A percentile compares a stretch with the other conserved stretches of the same genome.
These are phyloP conservation scores for Limonium bicolor DNA, from an alignment of 148 eudicot genomes.

Conservation along the genomic window DNA sequence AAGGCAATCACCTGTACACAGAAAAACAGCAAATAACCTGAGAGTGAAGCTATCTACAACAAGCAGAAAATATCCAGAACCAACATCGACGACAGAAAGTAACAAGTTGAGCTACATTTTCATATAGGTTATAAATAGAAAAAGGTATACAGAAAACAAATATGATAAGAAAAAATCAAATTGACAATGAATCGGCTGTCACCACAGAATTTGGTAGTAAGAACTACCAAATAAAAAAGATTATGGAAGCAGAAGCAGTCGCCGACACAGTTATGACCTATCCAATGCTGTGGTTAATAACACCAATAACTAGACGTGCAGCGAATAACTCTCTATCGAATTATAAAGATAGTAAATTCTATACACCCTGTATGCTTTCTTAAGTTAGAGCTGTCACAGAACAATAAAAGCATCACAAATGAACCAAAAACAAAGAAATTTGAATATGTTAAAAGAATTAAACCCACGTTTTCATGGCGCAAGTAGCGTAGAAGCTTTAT, in stretches of 20 bases:
- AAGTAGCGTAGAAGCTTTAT: conserved; percentile 31
- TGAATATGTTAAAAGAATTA: not conserved
- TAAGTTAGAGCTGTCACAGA: too few species aligned
- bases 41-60: not conserved
- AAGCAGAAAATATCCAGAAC: not conserved
- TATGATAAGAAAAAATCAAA: not conserved
- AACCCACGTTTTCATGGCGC: conserved; percentile 28
- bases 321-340: too few species aligned
- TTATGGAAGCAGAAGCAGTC: too few species aligned
- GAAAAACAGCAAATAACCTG: not conserved
- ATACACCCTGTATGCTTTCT: too few species aligned
- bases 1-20: conserved; percentile 28
- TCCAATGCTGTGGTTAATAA: too few species aligned
- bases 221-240: too few species aligned
- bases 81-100: not conserved
- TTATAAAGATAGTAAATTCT: too few species aligned
- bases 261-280: too few species aligned
- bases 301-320: too few species aligned
- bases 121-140: not conserved
- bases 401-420: not conserved
- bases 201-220: too few species aligned
- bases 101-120: not conserved
- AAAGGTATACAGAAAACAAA: not conserved
- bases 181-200: too few species aligned
- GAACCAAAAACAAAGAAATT: not conserved